Percentiles rank a stretch among this genome's conserved stretches.
Evolutionary conservation across 306 rosid species (phyloP).

Genomic region (Cercis canadensis): DNA sequence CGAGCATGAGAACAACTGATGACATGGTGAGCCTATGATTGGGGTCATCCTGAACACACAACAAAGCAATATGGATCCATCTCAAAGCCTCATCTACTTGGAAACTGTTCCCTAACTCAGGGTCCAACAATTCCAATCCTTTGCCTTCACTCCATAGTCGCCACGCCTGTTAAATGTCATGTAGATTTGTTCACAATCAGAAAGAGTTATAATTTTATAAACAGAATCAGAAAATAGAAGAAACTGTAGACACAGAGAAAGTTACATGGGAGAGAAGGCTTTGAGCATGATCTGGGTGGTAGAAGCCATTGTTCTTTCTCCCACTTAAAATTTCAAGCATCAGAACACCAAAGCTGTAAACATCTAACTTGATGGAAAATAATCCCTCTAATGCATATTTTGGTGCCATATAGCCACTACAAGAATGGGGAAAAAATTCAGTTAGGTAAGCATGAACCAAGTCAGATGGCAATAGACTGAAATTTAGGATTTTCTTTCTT

Average conservation of each 20-base stretch:
- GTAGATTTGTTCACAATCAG: neutral
- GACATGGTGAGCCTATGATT: slow-evolving; percentile 41
- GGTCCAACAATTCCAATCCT: slow-evolving; percentile 33
- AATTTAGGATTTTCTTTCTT: too few relatives aligned
- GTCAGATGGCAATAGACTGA: too few relatives aligned
- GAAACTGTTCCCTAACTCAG: too few relatives aligned
- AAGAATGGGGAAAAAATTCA: too few relatives aligned
- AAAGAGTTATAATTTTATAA: too few relatives aligned
- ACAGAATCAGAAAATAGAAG: too few relatives aligned
- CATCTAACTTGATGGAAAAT: slow-evolving; percentile 60
- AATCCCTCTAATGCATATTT: slow-evolving; percentile 69
- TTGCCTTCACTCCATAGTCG: slow-evolving; percentile 40
- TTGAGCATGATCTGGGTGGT: too few relatives aligned
- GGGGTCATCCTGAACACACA: slow-evolving; percentile 47
- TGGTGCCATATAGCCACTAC: slow-evolving; percentile 71
- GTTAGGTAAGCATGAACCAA: too few relatives aligned
- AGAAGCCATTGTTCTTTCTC: slow-evolving; percentile 52
- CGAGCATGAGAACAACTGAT: too few relatives aligned
- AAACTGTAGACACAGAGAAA: too few relatives aligned
- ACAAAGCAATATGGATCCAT: slow-evolving; percentile 48
- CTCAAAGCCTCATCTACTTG: slow-evolving; percentile 27
- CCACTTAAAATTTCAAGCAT: slow-evolving; percentile 65
- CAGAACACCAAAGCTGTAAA: slow-evolving; percentile 65
- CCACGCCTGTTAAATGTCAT: slow-evolving; percentile 33
- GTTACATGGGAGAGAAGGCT: too few relatives aligned